phyloP scores from a whole-genome alignment of 345 rosid genomes.

The Microcos paniculata region DNA sequence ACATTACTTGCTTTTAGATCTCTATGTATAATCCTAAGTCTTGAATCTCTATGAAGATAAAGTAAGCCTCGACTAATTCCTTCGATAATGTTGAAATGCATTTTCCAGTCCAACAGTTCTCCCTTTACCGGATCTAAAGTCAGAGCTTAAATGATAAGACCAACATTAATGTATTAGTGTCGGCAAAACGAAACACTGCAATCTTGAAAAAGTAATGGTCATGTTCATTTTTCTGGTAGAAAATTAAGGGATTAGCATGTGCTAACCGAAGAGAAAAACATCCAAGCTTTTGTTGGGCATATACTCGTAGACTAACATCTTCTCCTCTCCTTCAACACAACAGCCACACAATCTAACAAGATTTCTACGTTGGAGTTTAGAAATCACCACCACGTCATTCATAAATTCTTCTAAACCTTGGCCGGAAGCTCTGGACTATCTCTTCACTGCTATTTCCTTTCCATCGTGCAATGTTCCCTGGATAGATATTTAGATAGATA shows the following conservation, averaged over 20 bases:
- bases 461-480: conserved; percentile 30
- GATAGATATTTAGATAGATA: neutral
- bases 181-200: too few relatives aligned
- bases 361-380: conserved; percentile 40
- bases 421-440: conserved; percentile 27
- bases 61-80: conserved; percentile 25
- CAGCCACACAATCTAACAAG: conserved; percentile 36
- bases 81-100: conserved; percentile 19
- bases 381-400: conserved; percentile 39
- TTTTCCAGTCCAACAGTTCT: conserved; percentile 11
- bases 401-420: conserved; percentile 39
- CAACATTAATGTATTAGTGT: neutral
- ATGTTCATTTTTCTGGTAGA: too few relatives aligned
- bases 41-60: conserved; percentile 33
- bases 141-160: neutral
- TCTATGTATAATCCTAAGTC: conserved; percentile 30
- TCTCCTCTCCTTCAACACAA: conserved; percentile 34
- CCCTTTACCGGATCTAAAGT: conserved; percentile 1
- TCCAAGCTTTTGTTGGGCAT: conserved; percentile 42
- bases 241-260: too few relatives aligned
- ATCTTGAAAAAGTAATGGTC: too few relatives aligned
- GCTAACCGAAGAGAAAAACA: conserved; percentile 29
- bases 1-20: conserved; percentile 36
- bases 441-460: conserved; percentile 37
- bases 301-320: conserved; percentile 35